Evolutionary conservation across 2,329 filamentous ascomycete species (phyloP).

Genomic region (Penicillium sp.): DNA sequence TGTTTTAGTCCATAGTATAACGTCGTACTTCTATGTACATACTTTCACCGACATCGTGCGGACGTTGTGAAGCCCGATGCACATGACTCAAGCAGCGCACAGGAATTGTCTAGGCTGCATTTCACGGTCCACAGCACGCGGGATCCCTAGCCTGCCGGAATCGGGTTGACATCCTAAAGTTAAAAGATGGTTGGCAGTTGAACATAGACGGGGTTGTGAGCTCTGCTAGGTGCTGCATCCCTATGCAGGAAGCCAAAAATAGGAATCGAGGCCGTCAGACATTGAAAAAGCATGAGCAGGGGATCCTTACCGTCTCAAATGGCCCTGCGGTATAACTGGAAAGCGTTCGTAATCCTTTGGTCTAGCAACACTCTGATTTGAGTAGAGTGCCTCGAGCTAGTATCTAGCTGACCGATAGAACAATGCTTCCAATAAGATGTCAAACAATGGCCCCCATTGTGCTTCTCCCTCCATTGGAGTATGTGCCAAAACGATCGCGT

Average conservation of each 20-base stretch:
- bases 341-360: slow-evolving; percentile 16
- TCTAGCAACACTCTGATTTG: not conserved
- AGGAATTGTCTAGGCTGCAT: not conserved
- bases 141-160: not conserved
- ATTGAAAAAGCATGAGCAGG: slow-evolving; percentile 2
- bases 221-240: slow-evolving; percentile 1
- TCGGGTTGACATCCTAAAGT: not conserved
- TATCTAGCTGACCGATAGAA: slow-evolving; percentile 3
- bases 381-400: not conserved
- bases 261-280: slow-evolving; percentile 3
- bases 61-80: too few species aligned
- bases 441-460: not conserved
- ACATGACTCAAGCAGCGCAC: slow-evolving; percentile 1
- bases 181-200: not conserved
- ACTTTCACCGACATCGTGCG: too few species aligned
- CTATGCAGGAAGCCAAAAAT: slow-evolving; percentile 11
- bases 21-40: too few species aligned
- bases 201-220: not conserved
- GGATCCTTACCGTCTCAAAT: slow-evolving; percentile 9
- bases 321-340: slow-evolving; percentile 7
- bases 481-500: not conserved
- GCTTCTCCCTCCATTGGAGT: not conserved
- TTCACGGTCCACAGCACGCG: not conserved
- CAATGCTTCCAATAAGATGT: slow-evolving; percentile 4
- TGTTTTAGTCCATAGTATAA: too few species aligned